phyloP scores from a whole-genome alignment of 768 basidiomycete genomes.

The Suillus bovinus region DNA sequence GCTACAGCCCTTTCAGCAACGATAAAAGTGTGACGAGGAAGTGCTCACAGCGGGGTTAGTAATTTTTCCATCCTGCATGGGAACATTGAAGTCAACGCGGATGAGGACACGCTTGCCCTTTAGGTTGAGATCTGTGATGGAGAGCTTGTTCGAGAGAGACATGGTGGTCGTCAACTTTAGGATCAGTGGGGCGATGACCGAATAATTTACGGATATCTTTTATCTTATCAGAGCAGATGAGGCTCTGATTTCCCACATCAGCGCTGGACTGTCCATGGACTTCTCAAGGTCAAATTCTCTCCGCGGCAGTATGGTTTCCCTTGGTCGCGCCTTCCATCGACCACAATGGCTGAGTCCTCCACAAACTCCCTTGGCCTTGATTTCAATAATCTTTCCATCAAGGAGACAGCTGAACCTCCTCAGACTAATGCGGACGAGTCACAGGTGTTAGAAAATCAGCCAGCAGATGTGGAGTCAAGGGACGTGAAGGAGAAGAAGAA shows the following conservation, averaged over 20 bases:
- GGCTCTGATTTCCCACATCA: conserved; percentile 14
- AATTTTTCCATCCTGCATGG: conserved; percentile 87
- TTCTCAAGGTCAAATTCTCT: conserved; percentile 2
- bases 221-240: conserved; percentile 17
- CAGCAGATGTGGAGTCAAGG: conserved; percentile 7
- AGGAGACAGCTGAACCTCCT: conserved; percentile 26
- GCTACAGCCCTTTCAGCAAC: conserved; percentile 47
- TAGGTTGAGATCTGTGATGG: conserved; percentile 89
- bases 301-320: conserved; percentile 2
- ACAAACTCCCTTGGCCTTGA: conserved; percentile 74
- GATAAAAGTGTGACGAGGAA: conserved; percentile 10
- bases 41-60: conserved; percentile 91
- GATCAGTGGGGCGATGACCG: conserved; percentile 15
- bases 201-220: conserved; percentile 11
- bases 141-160: conserved; percentile 95
- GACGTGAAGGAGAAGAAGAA: conserved; percentile 54
- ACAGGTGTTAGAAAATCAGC: conserved; percentile 19
- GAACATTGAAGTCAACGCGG: conserved; percentile 96
- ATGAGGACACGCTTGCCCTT: conserved; percentile 88
- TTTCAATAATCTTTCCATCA: conserved; percentile 51
- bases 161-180: conserved; percentile 44
- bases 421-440: conserved; percentile 19
- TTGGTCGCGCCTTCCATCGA: conserved; percentile 11
- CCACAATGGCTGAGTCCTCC: conserved; percentile 41
- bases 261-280: conserved; percentile 6